phyloP scores from a whole-genome alignment of 176 grass and related monocot genomes.

The Oropetium thomaeum region DNA sequence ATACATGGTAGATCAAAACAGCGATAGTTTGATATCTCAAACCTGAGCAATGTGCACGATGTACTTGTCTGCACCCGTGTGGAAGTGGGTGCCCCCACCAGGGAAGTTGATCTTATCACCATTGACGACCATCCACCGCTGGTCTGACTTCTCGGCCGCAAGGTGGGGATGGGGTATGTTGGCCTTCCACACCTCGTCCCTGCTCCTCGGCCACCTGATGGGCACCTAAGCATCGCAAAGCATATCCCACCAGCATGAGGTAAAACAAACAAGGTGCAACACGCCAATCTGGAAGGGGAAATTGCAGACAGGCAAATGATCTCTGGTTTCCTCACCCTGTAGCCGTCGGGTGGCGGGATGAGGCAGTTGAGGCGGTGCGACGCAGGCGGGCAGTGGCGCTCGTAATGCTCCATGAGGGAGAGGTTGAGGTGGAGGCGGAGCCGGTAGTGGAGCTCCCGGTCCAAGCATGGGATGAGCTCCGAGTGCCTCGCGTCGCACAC shows the following conservation, averaged over 20 bases:
- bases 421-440: constrained; percentile 65
- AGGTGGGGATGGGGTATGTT: constrained; percentile 80
- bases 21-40: background rate
- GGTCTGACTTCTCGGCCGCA: constrained; percentile 70
- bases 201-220: constrained; percentile 73
- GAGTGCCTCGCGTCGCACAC: constrained; percentile 62
- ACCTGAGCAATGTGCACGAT: constrained; percentile 73
- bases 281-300: background rate
- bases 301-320: background rate
- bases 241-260: background rate
- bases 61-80: constrained; percentile 71
- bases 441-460: constrained; percentile 59
- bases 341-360: constrained; percentile 63
- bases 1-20: background rate
- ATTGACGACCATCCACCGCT: constrained; percentile 81
- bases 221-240: constrained; percentile 31
- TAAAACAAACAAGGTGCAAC: background rate
- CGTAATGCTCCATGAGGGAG: constrained; percentile 83
- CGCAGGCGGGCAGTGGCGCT: constrained; percentile 67
- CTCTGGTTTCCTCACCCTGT: constrained; percentile 44
- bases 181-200: constrained; percentile 69
- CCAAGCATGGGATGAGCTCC: constrained; percentile 78
- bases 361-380: constrained; percentile 67
- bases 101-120: constrained; percentile 79
- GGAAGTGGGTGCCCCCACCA: constrained; percentile 77